A percentile compares a stretch with the other conserved stretches of the same genome.
phyloP scores from a whole-genome alignment of 192 early-diverging fungal species.

The Backusella westeae region DNA sequence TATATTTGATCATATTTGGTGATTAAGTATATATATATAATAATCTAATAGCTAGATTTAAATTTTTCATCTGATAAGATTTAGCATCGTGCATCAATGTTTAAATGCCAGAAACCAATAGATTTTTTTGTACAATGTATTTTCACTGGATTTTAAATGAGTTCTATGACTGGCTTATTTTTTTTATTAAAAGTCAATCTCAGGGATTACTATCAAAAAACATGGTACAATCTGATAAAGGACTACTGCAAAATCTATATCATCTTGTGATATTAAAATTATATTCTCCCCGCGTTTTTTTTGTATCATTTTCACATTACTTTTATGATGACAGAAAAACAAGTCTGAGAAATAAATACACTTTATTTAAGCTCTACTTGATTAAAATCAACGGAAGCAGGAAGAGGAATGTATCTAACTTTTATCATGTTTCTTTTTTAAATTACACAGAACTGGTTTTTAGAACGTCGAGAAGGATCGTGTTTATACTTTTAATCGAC shows the following conservation, averaged over 20 bases:
- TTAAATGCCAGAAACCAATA: background rate
- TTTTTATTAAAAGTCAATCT: background rate
- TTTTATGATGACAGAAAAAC: background rate
- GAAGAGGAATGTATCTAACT: background rate
- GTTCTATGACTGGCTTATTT: background rate
- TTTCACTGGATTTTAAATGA: background rate
- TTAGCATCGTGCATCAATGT: background rate
- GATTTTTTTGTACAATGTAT: background rate
- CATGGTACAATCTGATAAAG: background rate
- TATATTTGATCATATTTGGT: background rate
- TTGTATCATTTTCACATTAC: background rate
- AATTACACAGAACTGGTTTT: background rate
- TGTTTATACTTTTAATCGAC: background rate
- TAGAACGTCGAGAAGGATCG: background rate
- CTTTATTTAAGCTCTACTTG: background rate
- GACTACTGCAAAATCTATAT: background rate
- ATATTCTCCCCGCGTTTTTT: background rate
- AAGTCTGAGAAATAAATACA: no score
- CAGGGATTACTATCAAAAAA: background rate
- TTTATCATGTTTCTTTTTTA: background rate
- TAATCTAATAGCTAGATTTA: background rate
- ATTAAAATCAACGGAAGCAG: background rate
- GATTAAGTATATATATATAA: conserved; percentile 5
- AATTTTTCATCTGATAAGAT: conserved; percentile 5
- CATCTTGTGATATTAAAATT: background rate